Evolutionary conservation across 257 asterid species (phyloP).

Genomic region (Salvia splendens): DNA sequence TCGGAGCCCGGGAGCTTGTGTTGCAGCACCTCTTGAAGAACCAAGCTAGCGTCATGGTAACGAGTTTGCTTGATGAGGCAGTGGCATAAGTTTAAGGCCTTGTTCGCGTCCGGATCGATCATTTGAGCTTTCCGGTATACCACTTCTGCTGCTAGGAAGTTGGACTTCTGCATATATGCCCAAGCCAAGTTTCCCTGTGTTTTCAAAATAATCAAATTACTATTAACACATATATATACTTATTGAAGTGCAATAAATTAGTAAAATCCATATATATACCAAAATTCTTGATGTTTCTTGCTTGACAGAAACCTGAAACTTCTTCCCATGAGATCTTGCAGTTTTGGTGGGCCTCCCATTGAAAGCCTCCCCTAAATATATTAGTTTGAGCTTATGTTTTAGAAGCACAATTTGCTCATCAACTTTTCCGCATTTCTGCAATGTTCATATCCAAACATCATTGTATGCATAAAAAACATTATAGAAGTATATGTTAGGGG

Average conservation of each 20-base stretch:
- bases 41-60: slow-evolving; percentile 52
- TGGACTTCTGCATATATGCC: slow-evolving; percentile 84
- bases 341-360: slow-evolving; percentile 82
- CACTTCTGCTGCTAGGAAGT: slow-evolving; percentile 76
- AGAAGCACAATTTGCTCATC: slow-evolving; percentile 76
- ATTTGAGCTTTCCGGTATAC: slow-evolving; percentile 82
- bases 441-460: neutral
- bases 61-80: slow-evolving; percentile 68
- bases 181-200: slow-evolving; percentile 82
- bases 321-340: slow-evolving; percentile 91
- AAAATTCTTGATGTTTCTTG: slow-evolving; percentile 77
- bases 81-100: slow-evolving; percentile 75
- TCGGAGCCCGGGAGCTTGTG: slow-evolving; percentile 61
- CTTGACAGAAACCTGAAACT: slow-evolving; percentile 75
- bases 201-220: neutral
- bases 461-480: no score
- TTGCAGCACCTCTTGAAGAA: slow-evolving; percentile 60
- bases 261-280: slow-evolving; percentile 29
- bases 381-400: slow-evolving; percentile 73
- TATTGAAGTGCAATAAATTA: no score
- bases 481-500: no score
- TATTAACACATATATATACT: neutral
- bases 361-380: slow-evolving; percentile 79
- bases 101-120: slow-evolving; percentile 81
- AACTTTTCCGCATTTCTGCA: slow-evolving; percentile 81